phyloP scores from a whole-genome alignment of 257 asterid genomes.

The Lithospermum erythrorhizon region DNA sequence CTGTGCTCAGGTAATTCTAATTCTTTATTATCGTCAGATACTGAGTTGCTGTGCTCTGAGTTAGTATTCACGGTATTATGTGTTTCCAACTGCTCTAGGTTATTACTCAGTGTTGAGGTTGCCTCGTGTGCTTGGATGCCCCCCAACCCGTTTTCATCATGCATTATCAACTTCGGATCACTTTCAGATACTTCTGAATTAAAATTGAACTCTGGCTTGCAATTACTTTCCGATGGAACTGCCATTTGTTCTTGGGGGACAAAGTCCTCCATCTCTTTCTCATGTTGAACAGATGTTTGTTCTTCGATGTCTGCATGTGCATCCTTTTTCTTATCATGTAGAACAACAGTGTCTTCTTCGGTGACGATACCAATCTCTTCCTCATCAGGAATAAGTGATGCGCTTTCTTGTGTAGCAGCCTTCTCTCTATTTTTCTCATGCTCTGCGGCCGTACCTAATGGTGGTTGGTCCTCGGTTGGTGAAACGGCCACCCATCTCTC shows the following conservation, averaged over 20 bases:
- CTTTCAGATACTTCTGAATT: constrained; percentile 18
- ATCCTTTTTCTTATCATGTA: constrained; percentile 2
- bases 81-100: constrained; percentile 12
- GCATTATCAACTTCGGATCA: constrained; percentile 21
- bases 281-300: constrained; percentile 8
- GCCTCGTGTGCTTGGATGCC: constrained; percentile 14
- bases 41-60: constrained; percentile 14
- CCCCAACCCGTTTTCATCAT: constrained; percentile 22
- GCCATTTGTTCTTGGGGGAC: constrained; percentile 14
- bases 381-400: background rate
- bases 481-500: constrained; percentile 91
- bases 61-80: constrained; percentile 22
- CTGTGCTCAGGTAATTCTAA: constrained; percentile 20
- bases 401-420: background rate
- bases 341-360: background rate
- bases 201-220: constrained; percentile 9
- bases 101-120: constrained; percentile 1
- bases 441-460: background rate
- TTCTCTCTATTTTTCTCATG: background rate
- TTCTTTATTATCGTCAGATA: constrained; percentile 21
- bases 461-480: constrained; percentile 30
- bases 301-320: constrained; percentile 9
- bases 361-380: background rate
- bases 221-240: constrained; percentile 12
- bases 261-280: constrained; percentile 7